A percentile compares a stretch with the other conserved stretches of the same genome.
phyloP scores from a whole-genome alignment of 1,284 basidiomycete species.

The Ganoderma multipileum region DNA sequence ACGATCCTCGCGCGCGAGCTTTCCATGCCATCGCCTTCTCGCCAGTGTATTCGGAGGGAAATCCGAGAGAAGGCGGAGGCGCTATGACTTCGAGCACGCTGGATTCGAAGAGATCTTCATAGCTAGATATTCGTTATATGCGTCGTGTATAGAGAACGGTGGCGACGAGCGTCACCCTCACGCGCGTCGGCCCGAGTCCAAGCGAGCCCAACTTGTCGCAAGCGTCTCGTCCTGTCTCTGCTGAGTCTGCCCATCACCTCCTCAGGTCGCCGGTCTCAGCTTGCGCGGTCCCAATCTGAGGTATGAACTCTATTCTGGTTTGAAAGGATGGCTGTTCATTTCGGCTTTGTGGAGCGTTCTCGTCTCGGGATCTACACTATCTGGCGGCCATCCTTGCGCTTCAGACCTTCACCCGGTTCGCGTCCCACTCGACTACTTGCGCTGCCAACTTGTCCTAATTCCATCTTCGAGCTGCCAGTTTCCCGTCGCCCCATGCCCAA shows the following conservation, averaged over 20 bases:
- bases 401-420: not conserved
- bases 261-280: no score
- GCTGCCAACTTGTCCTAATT: not conserved
- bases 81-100: constrained; percentile 69
- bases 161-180: no score
- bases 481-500: constrained; percentile 25
- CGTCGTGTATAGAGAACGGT: not conserved
- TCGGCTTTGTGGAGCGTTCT: not conserved
- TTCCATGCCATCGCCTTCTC: constrained; percentile 62
- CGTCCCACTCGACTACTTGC: not conserved
- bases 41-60: constrained; percentile 52
- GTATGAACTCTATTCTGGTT: not conserved
- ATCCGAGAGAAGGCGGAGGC: constrained; percentile 67
- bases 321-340: not conserved
- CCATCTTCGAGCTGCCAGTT: not conserved
- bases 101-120: constrained; percentile 73
- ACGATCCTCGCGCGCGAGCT: constrained; percentile 36
- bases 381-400: not conserved
- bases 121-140: constrained; percentile 35
- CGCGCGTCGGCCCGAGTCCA: no score
- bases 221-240: no score
- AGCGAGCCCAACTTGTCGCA: no score
- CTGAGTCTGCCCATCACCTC: no score
- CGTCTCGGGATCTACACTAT: not conserved
- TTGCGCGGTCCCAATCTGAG: no score